phyloP scores from a whole-genome alignment of 306 rosid genomes.

The Hippophae gyantsensis region DNA sequence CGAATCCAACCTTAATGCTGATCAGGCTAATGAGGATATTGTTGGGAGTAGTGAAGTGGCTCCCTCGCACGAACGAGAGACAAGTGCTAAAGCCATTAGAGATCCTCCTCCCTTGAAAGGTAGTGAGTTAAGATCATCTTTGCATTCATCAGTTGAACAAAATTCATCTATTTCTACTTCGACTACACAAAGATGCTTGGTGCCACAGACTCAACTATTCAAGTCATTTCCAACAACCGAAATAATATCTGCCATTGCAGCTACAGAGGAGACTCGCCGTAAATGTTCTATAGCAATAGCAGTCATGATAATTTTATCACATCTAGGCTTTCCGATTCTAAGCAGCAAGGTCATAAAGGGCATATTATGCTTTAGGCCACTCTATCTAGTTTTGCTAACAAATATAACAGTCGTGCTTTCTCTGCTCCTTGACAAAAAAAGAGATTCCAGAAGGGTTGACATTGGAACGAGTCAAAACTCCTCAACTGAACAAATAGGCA shows the following conservation, averaged over 20 bases:
- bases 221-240: constrained; percentile 31
- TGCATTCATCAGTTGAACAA: constrained; percentile 2
- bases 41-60: constrained; percentile 17
- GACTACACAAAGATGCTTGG: constrained; percentile 14
- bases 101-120: constrained; percentile 19
- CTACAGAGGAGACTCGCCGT: constrained; percentile 41
- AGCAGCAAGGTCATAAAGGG: constrained; percentile 28
- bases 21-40: constrained; percentile 8
- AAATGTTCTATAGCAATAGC: constrained; percentile 46
- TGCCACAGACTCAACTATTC: background rate
- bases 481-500: constrained; percentile 27
- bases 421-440: constrained; percentile 29
- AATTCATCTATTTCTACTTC: constrained; percentile 21
- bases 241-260: constrained; percentile 43
- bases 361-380: constrained; percentile 44
- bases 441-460: constrained; percentile 14
- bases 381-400: constrained; percentile 55
- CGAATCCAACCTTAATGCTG: constrained; percentile 15
- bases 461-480: constrained; percentile 10
- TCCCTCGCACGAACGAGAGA: constrained; percentile 9
- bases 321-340: constrained; percentile 34
- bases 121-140: constrained; percentile 9
- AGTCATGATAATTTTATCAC: constrained; percentile 37
- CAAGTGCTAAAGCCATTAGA: constrained; percentile 8
- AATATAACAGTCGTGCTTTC: constrained; percentile 51